Evolutionary conservation across 2,329 filamentous ascomycete species (phyloP).

Genomic region (Arthrinium phaeospermum): DNA sequence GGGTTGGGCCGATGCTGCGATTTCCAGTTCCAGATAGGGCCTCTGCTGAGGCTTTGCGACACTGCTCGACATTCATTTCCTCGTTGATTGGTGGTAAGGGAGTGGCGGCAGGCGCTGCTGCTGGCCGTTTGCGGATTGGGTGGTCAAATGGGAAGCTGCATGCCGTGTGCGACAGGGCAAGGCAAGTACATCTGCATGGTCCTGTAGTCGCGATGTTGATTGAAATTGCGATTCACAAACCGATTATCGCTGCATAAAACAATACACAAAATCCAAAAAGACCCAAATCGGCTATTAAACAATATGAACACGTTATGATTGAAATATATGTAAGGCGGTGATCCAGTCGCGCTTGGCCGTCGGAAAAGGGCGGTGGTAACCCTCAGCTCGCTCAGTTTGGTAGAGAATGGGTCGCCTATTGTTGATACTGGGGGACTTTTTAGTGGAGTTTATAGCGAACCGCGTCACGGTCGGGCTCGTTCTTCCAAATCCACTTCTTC

Average conservation of each 20-base stretch:
- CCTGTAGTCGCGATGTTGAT: background rate
- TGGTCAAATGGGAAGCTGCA: conserved; percentile 19
- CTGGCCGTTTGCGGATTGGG: conserved; percentile 12
- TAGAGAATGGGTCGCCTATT: background rate
- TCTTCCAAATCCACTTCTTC: background rate
- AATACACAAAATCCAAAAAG: background rate
- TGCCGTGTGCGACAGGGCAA: conserved; percentile 14
- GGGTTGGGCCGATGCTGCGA: conserved; percentile 14
- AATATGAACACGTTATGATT: conserved; percentile 11
- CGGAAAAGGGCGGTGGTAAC: conserved; percentile 1
- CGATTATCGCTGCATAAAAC: background rate
- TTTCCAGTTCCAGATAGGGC: background rate
- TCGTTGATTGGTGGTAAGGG: background rate
- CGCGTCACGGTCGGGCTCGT: conserved; percentile 5
- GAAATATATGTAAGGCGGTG: background rate
- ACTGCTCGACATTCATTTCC: conserved; percentile 14
- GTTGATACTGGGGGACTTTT: conserved; percentile 9
- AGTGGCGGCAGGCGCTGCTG: conserved; percentile 3
- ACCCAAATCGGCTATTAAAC: background rate
- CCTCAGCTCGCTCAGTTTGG: conserved; percentile 3
- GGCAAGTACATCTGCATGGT: conserved; percentile 14
- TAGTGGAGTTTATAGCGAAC: conserved; percentile 6
- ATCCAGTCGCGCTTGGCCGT: conserved; percentile 2
- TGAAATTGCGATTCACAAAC: conserved; percentile 3
- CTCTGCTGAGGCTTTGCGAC: conserved; percentile 18